Evolutionary conservation across 345 rosid genomes (phyloP).

Genomic region (Raphanus sativus): DNA sequence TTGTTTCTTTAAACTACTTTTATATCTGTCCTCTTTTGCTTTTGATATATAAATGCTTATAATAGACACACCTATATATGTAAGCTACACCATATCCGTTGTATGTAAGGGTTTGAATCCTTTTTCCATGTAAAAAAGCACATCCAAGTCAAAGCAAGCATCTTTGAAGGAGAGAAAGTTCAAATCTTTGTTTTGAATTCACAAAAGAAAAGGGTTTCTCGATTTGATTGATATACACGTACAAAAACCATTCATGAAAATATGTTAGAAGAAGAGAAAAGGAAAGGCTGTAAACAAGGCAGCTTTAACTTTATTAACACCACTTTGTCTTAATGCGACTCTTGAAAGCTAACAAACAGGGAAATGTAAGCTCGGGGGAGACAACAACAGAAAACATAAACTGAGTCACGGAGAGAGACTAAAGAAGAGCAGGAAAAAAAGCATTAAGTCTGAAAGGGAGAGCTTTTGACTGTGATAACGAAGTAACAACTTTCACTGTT

Average conservation of each 20-base stretch:
- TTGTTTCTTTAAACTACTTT: constrained; percentile 16
- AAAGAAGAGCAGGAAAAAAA: background rate
- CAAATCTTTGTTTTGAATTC: constrained; percentile 34
- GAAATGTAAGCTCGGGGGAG: constrained; percentile 27
- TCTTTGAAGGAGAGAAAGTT: constrained; percentile 25
- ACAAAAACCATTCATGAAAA: constrained; percentile 20
- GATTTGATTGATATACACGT: constrained; percentile 35
- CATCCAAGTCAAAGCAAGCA: constrained; percentile 32
- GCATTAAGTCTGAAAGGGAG: constrained; percentile 7
- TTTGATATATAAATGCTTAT: constrained; percentile 14
- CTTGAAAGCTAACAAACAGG: constrained; percentile 22
- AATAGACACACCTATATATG: constrained; percentile 9
- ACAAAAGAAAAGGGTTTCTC: constrained; percentile 17
- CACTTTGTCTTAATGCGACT: constrained; percentile 30
- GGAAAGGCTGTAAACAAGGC: constrained; percentile 17
- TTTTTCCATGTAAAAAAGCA: constrained; percentile 26
- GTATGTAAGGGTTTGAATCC: constrained; percentile 10
- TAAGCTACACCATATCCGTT: constrained; percentile 29
- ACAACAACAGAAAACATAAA: constrained; percentile 32
- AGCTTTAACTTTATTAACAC: constrained; percentile 39
- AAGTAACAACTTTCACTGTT: constrained; percentile 31
- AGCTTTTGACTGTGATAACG: constrained; percentile 38
- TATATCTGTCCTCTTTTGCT: constrained; percentile 23
- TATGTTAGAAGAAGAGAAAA: background rate
- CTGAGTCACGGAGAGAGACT: constrained; percentile 32